A percentile compares a stretch with the other conserved stretches of the same genome.
These are phyloP conservation scores for Ascoidea asiatica DNA, from an alignment of 805 yeast species.

Conservation along the genomic window DNA sequence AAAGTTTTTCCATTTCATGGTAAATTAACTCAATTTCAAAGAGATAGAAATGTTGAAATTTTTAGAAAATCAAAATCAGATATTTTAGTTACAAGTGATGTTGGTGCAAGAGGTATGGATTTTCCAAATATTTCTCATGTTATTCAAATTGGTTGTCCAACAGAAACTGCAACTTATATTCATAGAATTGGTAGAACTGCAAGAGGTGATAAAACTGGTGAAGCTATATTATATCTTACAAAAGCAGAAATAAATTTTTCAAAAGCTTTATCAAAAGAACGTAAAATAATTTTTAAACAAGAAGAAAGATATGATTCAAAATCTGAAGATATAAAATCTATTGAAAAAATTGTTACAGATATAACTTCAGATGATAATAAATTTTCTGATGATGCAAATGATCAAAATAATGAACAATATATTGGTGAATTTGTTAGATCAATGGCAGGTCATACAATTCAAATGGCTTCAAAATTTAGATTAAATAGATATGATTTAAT, in stretches of 20 bases:
- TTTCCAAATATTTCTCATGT: constrained; percentile 82
- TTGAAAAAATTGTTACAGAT: too few relatives aligned
- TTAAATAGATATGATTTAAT: too few relatives aligned
- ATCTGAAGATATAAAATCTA: too few relatives aligned
- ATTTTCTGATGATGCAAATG: too few relatives aligned
- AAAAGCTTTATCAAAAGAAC: constrained; percentile 31
- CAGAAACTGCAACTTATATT: constrained; percentile 64
- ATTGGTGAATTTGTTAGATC: too few relatives aligned
- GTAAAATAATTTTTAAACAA: constrained; percentile 41
- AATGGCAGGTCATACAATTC: too few relatives aligned
- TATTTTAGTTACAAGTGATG: constrained; percentile 75
- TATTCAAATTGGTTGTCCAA: constrained; percentile 68
- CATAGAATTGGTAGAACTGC: constrained; percentile 97
- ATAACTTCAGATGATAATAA: too few relatives aligned
- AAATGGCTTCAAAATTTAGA: too few relatives aligned
- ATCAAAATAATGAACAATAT: too few relatives aligned
- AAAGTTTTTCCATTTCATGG: constrained; percentile 43
- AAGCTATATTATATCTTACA: constrained; percentile 47
- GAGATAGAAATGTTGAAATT: constrained; percentile 43
- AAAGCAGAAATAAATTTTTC: constrained; percentile 45
- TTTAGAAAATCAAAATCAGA: constrained; percentile 39
- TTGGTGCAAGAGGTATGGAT: constrained; percentile 95
- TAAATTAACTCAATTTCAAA: constrained; percentile 50
- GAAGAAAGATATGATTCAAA: constrained; percentile 25
- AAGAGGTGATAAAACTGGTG: constrained; percentile 75